Base-by-base conservation (phyloP, 2,329 filamentous ascomycete species). In the Phoma sp. region DNA sequence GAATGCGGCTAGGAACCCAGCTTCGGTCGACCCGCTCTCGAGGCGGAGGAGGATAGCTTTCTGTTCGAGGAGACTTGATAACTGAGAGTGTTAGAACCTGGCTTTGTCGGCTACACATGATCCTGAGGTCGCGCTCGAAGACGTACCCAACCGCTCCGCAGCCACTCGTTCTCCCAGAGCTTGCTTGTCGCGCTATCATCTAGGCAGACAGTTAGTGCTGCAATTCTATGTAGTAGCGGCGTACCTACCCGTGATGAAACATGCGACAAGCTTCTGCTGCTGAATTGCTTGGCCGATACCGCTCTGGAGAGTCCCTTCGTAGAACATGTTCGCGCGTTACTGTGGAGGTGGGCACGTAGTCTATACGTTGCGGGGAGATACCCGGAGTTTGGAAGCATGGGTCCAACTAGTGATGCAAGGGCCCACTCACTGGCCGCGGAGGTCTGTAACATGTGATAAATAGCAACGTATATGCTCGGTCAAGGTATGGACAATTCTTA, bases 1-100 rank as follows among this genome's bases (percentile, higher is more conserved):
- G 66, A 96, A 90, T 40, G 90, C 90, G 8, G 87, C 84, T 11
- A 98, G 80, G 67, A 91, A 96, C 5, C 84, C 86, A 8, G 91
- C 91, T 78, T 96, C 92, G 61, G 89, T 84, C 2, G 89, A 92
- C 22, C 88, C 90, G 14, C 87, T 86, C 30, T 81, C 75, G 22
- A 97, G 80, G 45, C 88, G 85, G 22, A 97, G 79, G 7, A 88
- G 77, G 18, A 97, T 80, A 2, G 90, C 84, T 66, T 87, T 84
- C 32, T 82, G 78, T 24, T 79, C 75, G 52, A 95, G 79, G 25
- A 86, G 68, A 47, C 77, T 75, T 47, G 78, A 68, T 27, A 75
- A 22, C 72, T 80, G 29, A 11, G 9, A 3, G 9, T 2, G 30
- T 56, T 24, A 56, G 52, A 13, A 14, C 3, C 10, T 9, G 13